Conservation (phyloP, 1,284 basidiomycete genomes). For the Kalmanozyma brasiliensis region DNA sequence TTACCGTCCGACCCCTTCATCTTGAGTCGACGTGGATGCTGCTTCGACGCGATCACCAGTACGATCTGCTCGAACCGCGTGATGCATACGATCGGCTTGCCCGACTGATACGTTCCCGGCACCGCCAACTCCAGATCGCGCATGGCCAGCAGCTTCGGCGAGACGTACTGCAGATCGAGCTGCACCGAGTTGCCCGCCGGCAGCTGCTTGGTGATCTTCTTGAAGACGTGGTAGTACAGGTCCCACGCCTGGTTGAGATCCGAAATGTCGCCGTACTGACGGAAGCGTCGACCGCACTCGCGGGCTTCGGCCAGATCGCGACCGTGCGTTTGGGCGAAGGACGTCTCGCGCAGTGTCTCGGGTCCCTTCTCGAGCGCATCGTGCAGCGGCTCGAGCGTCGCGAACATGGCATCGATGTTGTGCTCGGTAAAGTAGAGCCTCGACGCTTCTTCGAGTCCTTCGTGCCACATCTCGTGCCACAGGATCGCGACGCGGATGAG, state of each 20-base stretch:
- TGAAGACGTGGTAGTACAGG: constrained; percentile 95
- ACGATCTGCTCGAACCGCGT: constrained; percentile 72
- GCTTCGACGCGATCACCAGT: constrained; percentile 95
- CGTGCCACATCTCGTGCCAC: constrained; percentile 99
- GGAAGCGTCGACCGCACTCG: constrained; percentile 88
- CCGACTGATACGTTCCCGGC: constrained; percentile 94
- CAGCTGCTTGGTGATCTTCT: constrained; percentile 93
- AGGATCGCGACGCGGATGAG: constrained; percentile 96
- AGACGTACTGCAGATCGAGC: constrained; percentile 96
- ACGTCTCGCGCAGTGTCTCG: constrained; percentile 91
- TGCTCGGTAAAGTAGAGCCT: constrained; percentile 97
- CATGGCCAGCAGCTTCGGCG: constrained; percentile 88
- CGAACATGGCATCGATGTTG: constrained; percentile 99
- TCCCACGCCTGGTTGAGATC: constrained; percentile 99
- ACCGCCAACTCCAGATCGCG: constrained; percentile 92
- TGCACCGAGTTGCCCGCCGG: constrained; percentile 81
- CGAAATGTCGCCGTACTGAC: constrained; percentile 81
- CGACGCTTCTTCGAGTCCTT: constrained; percentile 97
- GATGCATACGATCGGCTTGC: constrained; percentile 86
- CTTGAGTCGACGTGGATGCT: constrained; percentile 88
- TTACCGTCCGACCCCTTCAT: constrained; percentile 91
- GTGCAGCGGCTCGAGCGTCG: constrained; percentile 90
- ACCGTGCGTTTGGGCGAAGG: constrained; percentile 94
- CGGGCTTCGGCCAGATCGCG: constrained; percentile 93
- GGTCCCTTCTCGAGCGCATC: constrained; percentile 96